Evolutionary conservation across 768 basidiomycete genomes (phyloP), one percentile per base, ranked within the genome.

Genomic region (Clitopilus hobsonii): DNA sequence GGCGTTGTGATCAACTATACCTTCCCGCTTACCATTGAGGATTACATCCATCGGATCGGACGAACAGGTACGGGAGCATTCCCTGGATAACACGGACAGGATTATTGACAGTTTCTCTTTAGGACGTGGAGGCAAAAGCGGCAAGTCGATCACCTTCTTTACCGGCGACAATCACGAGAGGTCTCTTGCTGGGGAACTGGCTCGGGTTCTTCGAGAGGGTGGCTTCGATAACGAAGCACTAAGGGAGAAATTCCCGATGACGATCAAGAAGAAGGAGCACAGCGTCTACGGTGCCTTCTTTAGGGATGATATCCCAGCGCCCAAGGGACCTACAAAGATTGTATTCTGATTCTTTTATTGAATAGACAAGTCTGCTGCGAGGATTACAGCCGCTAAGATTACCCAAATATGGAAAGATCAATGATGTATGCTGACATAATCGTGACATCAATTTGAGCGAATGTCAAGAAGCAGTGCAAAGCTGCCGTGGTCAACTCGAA

Each of bases 211-310:
- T 53, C 75, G 88, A 52, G 97, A 98, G 68, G 88, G 89, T 45
- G 91, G 89, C 26, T 91, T 90, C 59, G 83, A 88, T 54, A 82
- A 86, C 49, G 84, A 89, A 60, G 85, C 72, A 5, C 74, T 97
- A 71, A 83, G 86, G 56, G 41, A 45, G n/a, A 85, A 86, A 63
- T 98, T 97, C 77, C 93, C 94, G 51, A 92, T 95, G 82, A 91
- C 94, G 56, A 93, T 98, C 74, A 97, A 96, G 78, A 98, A 98
- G 80, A 92, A 85, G 79, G 83, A 88, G 61, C 95, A 98, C 63
- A 75, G 91, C 18, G 88, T 83, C 38, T 98, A 97, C 62, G 95
- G 95, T 4, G 90, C 89, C 5, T 93, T 92, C 71, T 93, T 80
- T 69, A 69, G 87, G 54, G 84, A 89, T 60, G 84, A 86, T 59